These are phyloP conservation scores for Yarrowia phangngaensis DNA, from an alignment of 805 yeast genomes.

Conservation along the genomic window DNA sequence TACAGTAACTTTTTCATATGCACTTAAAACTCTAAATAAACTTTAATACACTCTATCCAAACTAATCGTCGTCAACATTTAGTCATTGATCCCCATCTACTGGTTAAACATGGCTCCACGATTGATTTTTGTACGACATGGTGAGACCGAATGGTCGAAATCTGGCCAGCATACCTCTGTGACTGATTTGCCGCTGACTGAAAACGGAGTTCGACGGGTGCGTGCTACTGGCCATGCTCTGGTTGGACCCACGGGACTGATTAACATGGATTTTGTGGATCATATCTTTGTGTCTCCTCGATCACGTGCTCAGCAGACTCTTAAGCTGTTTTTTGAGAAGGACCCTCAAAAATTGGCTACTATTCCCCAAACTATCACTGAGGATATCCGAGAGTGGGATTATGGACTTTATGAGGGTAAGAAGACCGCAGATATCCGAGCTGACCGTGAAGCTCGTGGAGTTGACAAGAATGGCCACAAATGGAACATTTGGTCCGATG, in stretches of 20 bases:
- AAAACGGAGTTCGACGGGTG: conserved; percentile 74
- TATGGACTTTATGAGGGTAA: conserved; percentile 95
- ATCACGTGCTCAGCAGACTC: conserved; percentile 70
- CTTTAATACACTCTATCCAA: too few species aligned
- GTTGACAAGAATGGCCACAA: conserved; percentile 43
- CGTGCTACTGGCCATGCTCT: conserved; percentile 64
- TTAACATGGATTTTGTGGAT: conserved; percentile 61
- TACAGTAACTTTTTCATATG: too few species aligned
- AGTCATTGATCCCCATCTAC: background rate
- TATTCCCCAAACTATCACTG: conserved; percentile 40
- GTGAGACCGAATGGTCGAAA: conserved; percentile 92
- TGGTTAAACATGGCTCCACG: conserved; percentile 36
- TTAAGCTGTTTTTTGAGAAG: conserved; percentile 53
- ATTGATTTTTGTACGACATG: conserved; percentile 43
- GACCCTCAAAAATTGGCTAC: conserved; percentile 37
- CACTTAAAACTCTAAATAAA: too few species aligned
- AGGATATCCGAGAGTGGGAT: conserved; percentile 89
- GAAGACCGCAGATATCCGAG: conserved; percentile 61
- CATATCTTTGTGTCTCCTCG: conserved; percentile 78
- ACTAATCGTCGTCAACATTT: too few species aligned
- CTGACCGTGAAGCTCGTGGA: conserved; percentile 57
- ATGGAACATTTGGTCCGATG: conserved; percentile 89
- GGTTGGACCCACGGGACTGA: conserved; percentile 56
- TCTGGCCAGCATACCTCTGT: conserved; percentile 86
- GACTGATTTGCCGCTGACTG: conserved; percentile 78